phyloP scores from a whole-genome alignment of 306 rosid species.

The Sphenostylis stenocarpa region DNA sequence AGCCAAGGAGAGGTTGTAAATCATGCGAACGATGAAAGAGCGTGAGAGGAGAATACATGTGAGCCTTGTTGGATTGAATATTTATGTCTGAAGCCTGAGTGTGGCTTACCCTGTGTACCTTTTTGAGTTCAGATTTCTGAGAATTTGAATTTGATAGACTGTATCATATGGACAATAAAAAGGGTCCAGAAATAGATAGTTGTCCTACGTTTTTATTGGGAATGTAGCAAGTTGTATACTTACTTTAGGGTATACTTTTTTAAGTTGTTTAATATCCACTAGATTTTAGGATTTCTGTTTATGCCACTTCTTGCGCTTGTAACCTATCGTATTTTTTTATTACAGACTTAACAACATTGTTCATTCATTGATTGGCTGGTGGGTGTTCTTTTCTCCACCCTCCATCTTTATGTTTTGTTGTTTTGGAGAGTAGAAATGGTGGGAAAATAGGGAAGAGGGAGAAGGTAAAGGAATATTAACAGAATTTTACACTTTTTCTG shows the following conservation, averaged over 20 bases:
- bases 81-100: constrained; percentile 36
- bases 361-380: constrained; percentile 12
- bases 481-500: no score
- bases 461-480: no score
- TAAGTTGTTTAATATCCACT: constrained; percentile 29
- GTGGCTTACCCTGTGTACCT: constrained; percentile 39
- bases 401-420: no score
- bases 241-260: constrained; percentile 25
- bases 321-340: constrained; percentile 19
- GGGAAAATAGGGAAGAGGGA: background rate
- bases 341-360: constrained; percentile 19
- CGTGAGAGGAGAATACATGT: constrained; percentile 38
- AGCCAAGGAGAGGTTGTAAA: constrained; percentile 84
- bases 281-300: constrained; percentile 39
- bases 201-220: constrained; percentile 41
- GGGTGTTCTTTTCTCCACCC: background rate
- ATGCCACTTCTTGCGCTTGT: constrained; percentile 6
- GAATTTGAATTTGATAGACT: constrained; percentile 39
- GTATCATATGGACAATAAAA: constrained; percentile 48
- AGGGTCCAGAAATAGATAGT: constrained; percentile 30
- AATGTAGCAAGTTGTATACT: constrained; percentile 39
- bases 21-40: constrained; percentile 61
- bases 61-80: background rate
- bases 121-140: constrained; percentile 50
- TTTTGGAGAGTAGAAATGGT: background rate